Evolutionary conservation across 208 protist species (phyloP).

Genomic region (Trichomonas tenax): DNA sequence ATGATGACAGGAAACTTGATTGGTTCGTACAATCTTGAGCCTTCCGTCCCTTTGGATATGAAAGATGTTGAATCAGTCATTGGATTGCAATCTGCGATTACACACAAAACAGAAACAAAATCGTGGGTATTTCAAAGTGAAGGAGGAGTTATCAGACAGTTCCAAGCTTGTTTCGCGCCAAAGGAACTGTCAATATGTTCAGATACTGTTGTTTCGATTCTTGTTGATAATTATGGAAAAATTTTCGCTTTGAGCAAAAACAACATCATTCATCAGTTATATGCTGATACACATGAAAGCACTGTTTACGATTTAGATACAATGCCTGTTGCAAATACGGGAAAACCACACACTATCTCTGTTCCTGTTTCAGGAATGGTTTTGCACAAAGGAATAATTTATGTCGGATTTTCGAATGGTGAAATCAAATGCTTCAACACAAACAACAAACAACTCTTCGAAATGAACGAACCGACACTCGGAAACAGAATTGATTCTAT

Average conservation of each 20-base stretch:
- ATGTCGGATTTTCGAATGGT: background rate
- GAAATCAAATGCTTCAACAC: background rate
- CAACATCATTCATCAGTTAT: background rate
- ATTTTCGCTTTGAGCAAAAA: background rate
- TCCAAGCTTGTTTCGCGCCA: background rate
- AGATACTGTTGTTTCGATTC: background rate
- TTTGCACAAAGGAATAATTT: background rate
- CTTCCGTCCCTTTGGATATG: background rate
- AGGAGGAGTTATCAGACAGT: background rate
- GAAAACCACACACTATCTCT: background rate
- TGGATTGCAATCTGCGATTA: background rate
- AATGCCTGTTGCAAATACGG: background rate
- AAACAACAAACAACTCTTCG: background rate
- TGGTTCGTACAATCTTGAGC: background rate
- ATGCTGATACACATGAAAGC: background rate
- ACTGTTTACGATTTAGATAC: background rate
- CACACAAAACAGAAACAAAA: background rate
- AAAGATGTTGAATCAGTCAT: background rate
- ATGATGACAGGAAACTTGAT: background rate
- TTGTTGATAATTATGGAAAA: background rate
- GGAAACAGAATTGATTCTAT: background rate
- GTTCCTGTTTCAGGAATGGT: background rate
- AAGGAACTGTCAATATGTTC: background rate
- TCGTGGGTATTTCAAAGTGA: background rate
- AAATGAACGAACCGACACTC: background rate